Evolutionary conservation across 208 protist genomes (phyloP), one percentile per base, ranked within the genome.

Genomic region (Phytomonas francai): DNA sequence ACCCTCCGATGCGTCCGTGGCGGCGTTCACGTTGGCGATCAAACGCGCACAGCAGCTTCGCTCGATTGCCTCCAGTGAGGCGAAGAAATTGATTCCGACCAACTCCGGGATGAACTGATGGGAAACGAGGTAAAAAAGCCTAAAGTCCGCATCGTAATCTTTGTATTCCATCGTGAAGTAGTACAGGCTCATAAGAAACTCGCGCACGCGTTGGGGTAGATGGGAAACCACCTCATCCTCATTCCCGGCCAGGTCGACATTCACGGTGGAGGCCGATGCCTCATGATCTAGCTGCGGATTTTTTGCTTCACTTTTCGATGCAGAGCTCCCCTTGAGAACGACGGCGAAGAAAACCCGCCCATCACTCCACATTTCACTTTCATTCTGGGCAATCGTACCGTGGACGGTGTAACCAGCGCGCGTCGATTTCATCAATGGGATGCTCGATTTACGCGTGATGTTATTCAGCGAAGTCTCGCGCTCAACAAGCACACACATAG

Each of bases 31-130:
- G 9, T 39, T 39, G 9, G 34, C 34, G 34, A 39, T 39, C 34
- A 85, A 62, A 54, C 67, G 25, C 42, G 62, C 63, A 8, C 51
- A 65, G 62, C 80, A 79, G 4, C 84, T 80, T 7, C 61, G 70
- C 65, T 87, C 72, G 27, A 95, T 61, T 6, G 80, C 80, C 60
- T 93, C 84, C 11, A 95, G 32, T 42, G 77, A 85, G 0, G 81
- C 85, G 75, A 82, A 95, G 65, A 95, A 95, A 65, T 95, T 95
- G 36, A 95, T 77, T 1, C 73, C 90, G 25, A 91, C 85, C 73
- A 87, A 73, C 69, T 95, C 90, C 2, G 90, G 87, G 31, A 95
- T 74, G 32, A 89, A 79, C 65, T 95, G 90, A 67, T 93, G 87
- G 3, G 90, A 81, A 14, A 92, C 78, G 22, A 95, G 74, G 74